Evolutionary conservation across 441 rosid genomes (phyloP).

Genomic region (Aleurites moluccanus): DNA sequence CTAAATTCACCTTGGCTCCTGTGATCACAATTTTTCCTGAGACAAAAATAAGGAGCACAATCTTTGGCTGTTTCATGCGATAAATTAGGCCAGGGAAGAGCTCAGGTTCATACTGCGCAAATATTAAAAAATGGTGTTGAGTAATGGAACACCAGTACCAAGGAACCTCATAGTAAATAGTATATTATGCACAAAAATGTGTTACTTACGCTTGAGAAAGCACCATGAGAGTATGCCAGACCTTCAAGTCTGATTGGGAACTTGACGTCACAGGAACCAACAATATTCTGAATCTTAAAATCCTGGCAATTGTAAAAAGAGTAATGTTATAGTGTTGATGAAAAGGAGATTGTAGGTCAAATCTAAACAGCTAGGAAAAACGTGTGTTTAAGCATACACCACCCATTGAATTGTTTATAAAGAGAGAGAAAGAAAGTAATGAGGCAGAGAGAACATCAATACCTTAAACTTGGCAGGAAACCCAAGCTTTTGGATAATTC

Average conservation of each 20-base stretch:
- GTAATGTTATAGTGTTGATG: neutral
- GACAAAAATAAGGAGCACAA: constrained; percentile 8
- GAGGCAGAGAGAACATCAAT: neutral
- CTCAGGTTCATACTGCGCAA: constrained; percentile 41
- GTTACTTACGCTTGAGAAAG: constrained; percentile 70
- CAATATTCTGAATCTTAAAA: constrained; percentile 80
- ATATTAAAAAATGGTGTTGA: neutral
- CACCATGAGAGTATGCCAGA: constrained; percentile 77
- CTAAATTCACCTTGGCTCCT: constrained; percentile 69
- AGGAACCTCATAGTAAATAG: neutral
- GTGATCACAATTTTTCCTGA: constrained; percentile 19
- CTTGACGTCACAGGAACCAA: constrained; percentile 80
- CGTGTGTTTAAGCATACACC: too few relatives aligned
- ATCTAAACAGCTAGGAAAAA: neutral
- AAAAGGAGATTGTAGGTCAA: neutral
- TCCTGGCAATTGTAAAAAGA: constrained; percentile 44
- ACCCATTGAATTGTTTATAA: neutral
- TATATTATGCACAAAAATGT: neutral
- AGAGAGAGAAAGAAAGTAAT: neutral
- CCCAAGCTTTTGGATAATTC: constrained; percentile 78
- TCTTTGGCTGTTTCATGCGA: constrained; percentile 11
- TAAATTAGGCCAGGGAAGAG: constrained; percentile 6
- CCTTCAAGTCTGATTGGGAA: constrained; percentile 78
- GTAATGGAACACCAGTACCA: neutral
- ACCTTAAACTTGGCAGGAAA: constrained; percentile 87